Conservation (phyloP, 441 rosid species). For the Populus trichocarpa region DNA sequence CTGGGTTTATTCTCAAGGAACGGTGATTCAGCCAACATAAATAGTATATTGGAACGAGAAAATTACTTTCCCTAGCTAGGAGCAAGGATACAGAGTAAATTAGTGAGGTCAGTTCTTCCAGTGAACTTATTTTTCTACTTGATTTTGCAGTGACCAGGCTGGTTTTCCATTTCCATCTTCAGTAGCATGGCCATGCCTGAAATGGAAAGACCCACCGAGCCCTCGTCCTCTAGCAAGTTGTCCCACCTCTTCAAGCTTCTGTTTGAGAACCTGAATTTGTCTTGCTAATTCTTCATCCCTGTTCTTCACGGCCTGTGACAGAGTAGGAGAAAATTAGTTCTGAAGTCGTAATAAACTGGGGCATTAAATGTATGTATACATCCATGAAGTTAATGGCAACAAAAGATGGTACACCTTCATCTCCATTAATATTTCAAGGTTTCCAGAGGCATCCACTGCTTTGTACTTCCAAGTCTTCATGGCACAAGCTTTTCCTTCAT, state of each 20-base stretch:
- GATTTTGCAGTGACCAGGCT: background rate
- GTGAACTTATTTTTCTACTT: background rate
- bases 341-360: background rate
- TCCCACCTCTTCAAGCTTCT: conserved; percentile 62
- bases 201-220: conserved; percentile 44
- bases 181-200: conserved; percentile 30
- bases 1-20: background rate
- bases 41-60: background rate
- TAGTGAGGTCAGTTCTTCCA: background rate
- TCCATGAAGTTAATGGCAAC: background rate
- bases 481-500: too few species aligned
- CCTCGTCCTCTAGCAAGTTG: conserved; percentile 52
- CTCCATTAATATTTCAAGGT: too few species aligned
- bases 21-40: background rate
- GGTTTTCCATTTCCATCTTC: conserved; percentile 25
- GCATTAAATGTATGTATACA: background rate
- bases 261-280: conserved; percentile 48
- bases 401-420: background rate
- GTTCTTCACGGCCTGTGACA: conserved; percentile 52
- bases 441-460: too few species aligned
- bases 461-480: too few species aligned
- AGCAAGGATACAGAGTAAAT: background rate
- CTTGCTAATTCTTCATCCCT: conserved; percentile 53
- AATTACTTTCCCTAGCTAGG: background rate
- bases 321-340: background rate